phyloP scores from a whole-genome alignment of 495 filamentous ascomycete genomes.

The Penicillium soppii region DNA sequence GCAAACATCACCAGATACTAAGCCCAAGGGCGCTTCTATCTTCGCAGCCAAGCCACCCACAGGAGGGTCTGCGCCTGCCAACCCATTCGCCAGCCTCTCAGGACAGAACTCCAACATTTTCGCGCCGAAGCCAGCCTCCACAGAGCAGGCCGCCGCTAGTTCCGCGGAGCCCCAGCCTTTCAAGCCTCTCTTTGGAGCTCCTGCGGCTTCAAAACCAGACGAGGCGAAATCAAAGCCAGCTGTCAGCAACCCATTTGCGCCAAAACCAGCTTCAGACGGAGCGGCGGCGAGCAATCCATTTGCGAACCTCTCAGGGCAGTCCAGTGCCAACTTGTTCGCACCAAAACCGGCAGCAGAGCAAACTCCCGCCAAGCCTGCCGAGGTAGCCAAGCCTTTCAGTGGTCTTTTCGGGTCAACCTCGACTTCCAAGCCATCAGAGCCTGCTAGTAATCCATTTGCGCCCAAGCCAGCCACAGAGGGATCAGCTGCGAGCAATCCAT shows the following conservation, averaged over 20 bases:
- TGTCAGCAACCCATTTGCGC: slow-evolving; percentile 9
- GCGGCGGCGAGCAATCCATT: slow-evolving; percentile 2
- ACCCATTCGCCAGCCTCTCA: slow-evolving; percentile 11
- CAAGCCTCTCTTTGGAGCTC: slow-evolving; percentile 10
- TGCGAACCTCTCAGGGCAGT: background rate
- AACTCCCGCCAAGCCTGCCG: slow-evolving; percentile 1
- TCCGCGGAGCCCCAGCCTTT: slow-evolving; percentile 8
- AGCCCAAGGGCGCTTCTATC: slow-evolving; percentile 22
- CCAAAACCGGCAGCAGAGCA: background rate
- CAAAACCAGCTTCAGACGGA: slow-evolving; percentile 3
- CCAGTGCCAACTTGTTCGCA: slow-evolving; percentile 2
- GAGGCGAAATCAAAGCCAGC: background rate
- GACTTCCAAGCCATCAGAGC: background rate
- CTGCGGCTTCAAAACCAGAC: slow-evolving; percentile 4
- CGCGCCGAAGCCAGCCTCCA: slow-evolving; percentile 2
- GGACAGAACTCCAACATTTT: slow-evolving; percentile 10
- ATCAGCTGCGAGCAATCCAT: slow-evolving; percentile 2
- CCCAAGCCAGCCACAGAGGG: slow-evolving; percentile 1
- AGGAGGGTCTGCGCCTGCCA: slow-evolving; percentile 1
- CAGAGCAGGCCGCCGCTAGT: slow-evolving; percentile 4
- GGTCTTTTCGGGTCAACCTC: slow-evolving; percentile 1
- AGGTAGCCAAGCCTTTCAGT: slow-evolving; percentile 2
- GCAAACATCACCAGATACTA: slow-evolving; percentile 45
- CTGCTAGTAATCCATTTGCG: slow-evolving; percentile 5
- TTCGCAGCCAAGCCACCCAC: slow-evolving; percentile 10